Conservation (phyloP, 2,329 filamentous ascomycete genomes). For the Aspergillus versicolor region DNA sequence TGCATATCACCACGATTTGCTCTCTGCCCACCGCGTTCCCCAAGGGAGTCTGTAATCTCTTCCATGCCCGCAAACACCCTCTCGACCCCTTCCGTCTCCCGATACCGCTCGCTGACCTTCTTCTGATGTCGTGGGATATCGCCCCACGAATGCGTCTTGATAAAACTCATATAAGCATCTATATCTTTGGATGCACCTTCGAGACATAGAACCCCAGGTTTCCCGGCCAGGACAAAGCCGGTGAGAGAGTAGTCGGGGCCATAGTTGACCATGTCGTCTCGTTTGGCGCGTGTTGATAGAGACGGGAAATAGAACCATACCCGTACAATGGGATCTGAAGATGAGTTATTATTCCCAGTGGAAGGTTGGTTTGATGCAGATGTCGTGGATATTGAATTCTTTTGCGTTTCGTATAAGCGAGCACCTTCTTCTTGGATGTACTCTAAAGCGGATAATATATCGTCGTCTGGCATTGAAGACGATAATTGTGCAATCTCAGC, state of each 20-base stretch:
- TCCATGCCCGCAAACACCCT: constrained; percentile 32
- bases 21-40: constrained; percentile 32
- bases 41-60: constrained; percentile 35
- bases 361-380: neutral
- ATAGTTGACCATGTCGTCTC: constrained; percentile 57
- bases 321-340: constrained; percentile 41
- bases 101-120: constrained; percentile 57
- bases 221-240: constrained; percentile 61
- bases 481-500: constrained; percentile 44
- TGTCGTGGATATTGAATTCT: neutral
- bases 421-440: constrained; percentile 41
- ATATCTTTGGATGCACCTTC: constrained; percentile 45
- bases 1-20: constrained; percentile 38
- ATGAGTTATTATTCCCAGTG: neutral
- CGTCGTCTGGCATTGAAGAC: constrained; percentile 42
- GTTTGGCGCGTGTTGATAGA: constrained; percentile 59
- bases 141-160: constrained; percentile 63
- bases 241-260: constrained; percentile 55
- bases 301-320: constrained; percentile 66
- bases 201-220: constrained; percentile 50
- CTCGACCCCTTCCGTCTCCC: constrained; percentile 42
- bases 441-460: constrained; percentile 50
- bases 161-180: constrained; percentile 62
- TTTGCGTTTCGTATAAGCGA: constrained; percentile 27
- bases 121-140: constrained; percentile 63